Percentiles rank a stretch among this genome's conserved stretches.
These are phyloP conservation scores for Cicer chorassanicum DNA, from an alignment of 306 rosid species.

Conservation along the genomic window DNA sequence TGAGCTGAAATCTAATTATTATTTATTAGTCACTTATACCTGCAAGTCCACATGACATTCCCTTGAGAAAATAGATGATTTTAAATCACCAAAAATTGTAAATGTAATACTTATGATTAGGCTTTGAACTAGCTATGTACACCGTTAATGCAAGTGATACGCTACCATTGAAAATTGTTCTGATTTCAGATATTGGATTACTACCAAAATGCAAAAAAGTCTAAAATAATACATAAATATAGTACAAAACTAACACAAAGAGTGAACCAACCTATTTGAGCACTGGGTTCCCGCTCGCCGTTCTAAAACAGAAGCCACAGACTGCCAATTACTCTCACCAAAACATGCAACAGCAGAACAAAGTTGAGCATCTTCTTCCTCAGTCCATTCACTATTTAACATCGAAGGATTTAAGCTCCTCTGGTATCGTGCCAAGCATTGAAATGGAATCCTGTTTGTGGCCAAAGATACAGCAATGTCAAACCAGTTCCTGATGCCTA, in stretches of 20 bases:
- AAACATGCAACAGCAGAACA: conserved; percentile 64
- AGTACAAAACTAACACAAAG: conserved; percentile 19
- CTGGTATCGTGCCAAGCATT: conserved; percentile 88
- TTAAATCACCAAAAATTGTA: conserved; percentile 30
- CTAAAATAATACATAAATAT: neutral
- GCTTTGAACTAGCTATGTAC: neutral
- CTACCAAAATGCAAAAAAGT: conserved; percentile 4
- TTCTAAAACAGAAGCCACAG: conserved; percentile 82
- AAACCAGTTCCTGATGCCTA: conserved; percentile 78
- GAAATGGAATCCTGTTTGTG: conserved; percentile 91
- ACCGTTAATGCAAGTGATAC: neutral
- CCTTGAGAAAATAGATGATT: neutral
- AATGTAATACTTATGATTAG: conserved; percentile 6
- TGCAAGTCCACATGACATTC: neutral
- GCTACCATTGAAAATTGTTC: neutral
- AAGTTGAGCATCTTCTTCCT: conserved; percentile 86
- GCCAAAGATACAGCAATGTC: conserved; percentile 67
- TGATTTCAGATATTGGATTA: conserved; percentile 6
- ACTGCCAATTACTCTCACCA: conserved; percentile 83
- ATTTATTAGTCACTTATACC: conserved; percentile 13
- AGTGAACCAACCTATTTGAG: conserved; percentile 85
- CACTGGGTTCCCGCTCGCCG: conserved; percentile 93
- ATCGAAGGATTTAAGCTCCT: conserved; percentile 91
- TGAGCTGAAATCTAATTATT: conserved; percentile 36
- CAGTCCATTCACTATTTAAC: conserved; percentile 88